Conservation (phyloP, 495 filamentous ascomycete genomes). For the Diplogelasinospora grovesii region DNA sequence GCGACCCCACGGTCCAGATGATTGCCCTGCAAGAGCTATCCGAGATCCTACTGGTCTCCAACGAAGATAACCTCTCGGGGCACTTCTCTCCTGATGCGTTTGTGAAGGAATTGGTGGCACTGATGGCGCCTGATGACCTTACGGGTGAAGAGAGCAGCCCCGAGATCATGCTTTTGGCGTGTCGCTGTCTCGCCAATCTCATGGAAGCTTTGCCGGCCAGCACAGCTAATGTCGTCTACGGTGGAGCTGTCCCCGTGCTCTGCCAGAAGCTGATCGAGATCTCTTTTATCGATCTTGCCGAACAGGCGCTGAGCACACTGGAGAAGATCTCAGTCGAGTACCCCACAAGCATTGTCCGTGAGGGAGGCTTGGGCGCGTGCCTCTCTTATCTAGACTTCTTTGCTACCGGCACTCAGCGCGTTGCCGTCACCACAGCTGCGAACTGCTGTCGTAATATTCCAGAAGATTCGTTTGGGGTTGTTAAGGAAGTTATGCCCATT, state of each 20-base stretch:
- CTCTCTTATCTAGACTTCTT: constrained; percentile 96
- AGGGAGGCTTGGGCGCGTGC: constrained; percentile 91
- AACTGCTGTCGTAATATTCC: constrained; percentile 97
- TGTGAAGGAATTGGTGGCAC: constrained; percentile 83
- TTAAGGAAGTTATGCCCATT: constrained; percentile 92
- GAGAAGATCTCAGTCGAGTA: constrained; percentile 98
- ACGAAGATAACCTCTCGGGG: constrained; percentile 92
- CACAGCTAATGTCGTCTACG: constrained; percentile 92
- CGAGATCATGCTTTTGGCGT: constrained; percentile 96
- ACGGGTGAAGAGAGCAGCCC: constrained; percentile 88
- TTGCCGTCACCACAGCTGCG: constrained; percentile 92
- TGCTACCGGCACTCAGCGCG: constrained; percentile 91
- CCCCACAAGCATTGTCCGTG: constrained; percentile 89
- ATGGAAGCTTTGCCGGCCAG: constrained; percentile 96
- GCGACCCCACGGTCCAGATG: constrained; percentile 80
- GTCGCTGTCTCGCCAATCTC: constrained; percentile 90
- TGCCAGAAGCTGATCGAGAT: constrained; percentile 94
- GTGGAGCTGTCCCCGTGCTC: constrained; percentile 86
- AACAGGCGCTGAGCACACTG: constrained; percentile 92
- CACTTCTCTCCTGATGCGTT: constrained; percentile 93
- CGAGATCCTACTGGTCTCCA: constrained; percentile 86
- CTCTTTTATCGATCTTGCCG: constrained; percentile 92
- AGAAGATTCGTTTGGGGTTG: constrained; percentile 81
- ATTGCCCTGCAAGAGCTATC: constrained; percentile 92
- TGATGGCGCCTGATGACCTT: constrained; percentile 87